phyloP scores from a whole-genome alignment of 1,139 yeast species.

The Debaryomyces robertsiae region DNA sequence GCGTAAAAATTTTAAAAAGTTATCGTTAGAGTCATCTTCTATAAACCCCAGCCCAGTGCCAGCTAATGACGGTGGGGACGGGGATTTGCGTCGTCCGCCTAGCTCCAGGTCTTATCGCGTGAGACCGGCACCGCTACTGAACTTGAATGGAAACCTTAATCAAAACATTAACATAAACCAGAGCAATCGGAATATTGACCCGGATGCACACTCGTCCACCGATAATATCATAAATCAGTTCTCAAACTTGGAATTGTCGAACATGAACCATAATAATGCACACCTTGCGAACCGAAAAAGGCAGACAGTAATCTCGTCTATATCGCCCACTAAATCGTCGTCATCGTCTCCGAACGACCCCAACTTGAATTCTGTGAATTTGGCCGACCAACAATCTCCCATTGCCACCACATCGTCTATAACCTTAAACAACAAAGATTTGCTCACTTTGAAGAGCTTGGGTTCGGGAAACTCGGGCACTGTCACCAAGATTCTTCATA shows the following conservation, averaged over 20 bases:
- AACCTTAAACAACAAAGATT: slow-evolving; percentile 64
- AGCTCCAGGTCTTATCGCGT: slow-evolving; percentile 19
- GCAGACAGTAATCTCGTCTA: slow-evolving; percentile 48
- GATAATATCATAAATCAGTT: slow-evolving; percentile 33
- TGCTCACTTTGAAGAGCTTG: slow-evolving; percentile 71
- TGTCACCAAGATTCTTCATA: slow-evolving; percentile 83
- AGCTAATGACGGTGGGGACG: slow-evolving; percentile 8
- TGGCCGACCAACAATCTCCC: slow-evolving; percentile 27
- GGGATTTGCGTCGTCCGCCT: slow-evolving; percentile 15
- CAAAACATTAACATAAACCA: slow-evolving; percentile 18
- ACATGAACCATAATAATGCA: slow-evolving; percentile 6
- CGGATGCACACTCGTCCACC: slow-evolving; percentile 29
- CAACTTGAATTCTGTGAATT: slow-evolving; percentile 6
- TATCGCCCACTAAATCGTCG: slow-evolving; percentile 45
- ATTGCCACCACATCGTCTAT: slow-evolving; percentile 38
- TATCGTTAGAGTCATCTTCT: slow-evolving; percentile 48
- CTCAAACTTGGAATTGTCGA: slow-evolving; percentile 29
- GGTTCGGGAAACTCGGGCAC: slow-evolving; percentile 97
- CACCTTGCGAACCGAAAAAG: slow-evolving; percentile 26
- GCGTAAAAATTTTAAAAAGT: slow-evolving; percentile 73
- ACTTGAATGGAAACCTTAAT: slow-evolving; percentile 13
- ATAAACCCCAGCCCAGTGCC: slow-evolving; percentile 2
- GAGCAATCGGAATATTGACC: slow-evolving; percentile 32
- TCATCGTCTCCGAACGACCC: slow-evolving; percentile 24
- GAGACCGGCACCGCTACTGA: slow-evolving; percentile 30